Evolutionary conservation across 495 filamentous ascomycete species (phyloP).

Genomic region (Tuber indicum): DNA sequence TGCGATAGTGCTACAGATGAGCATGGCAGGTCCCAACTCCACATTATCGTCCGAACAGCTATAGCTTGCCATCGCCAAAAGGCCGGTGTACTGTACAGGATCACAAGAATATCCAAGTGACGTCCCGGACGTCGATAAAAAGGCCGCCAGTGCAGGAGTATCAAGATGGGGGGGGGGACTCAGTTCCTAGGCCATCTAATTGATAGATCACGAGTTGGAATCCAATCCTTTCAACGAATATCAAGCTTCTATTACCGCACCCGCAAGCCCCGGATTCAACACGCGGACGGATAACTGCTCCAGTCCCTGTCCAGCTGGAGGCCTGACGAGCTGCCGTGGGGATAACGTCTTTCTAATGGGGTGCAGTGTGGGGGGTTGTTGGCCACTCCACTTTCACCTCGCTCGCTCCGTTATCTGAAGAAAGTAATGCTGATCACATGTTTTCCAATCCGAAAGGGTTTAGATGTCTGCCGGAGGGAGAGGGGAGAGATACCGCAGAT

Average conservation of each 20-base stretch:
- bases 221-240: not conserved
- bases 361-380: rapidly evolving
- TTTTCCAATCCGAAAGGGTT: not conserved
- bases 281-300: not conserved
- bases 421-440: not conserved
- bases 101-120: not conserved
- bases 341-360: not conserved
- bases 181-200: not conserved
- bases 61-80: not conserved
- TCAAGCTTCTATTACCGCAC: too few relatives aligned
- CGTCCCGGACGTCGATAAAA: not conserved
- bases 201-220: not conserved
- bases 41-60: not conserved
- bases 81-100: not conserved
- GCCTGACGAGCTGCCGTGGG: not conserved
- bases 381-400: not conserved
- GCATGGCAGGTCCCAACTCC: not conserved
- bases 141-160: not conserved
- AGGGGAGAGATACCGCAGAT: not conserved
- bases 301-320: not conserved
- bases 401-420: not conserved
- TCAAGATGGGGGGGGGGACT: not conserved
- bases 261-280: not conserved
- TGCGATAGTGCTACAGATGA: not conserved
- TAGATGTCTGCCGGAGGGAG: not conserved